A percentile compares a stretch with the other conserved stretches of the same genome.
These are phyloP conservation scores for Brassica nigra DNA, from an alignment of 345 rosid genomes.

Conservation along the genomic window DNA sequence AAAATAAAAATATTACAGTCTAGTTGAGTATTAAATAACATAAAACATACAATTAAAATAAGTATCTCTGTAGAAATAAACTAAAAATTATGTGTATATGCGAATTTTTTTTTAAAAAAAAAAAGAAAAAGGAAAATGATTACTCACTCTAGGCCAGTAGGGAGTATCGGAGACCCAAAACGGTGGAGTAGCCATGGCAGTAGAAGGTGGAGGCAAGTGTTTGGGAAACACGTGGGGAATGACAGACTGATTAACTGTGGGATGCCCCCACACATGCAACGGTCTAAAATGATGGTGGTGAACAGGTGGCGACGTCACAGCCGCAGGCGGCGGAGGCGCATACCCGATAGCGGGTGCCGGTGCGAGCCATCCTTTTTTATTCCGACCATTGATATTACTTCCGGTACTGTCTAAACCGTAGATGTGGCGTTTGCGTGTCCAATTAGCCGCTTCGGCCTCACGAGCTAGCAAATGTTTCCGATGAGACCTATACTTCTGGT, in stretches of 20 bases:
- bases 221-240: constrained; percentile 58
- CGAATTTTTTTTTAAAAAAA: neutral
- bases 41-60: neutral
- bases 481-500: constrained; percentile 86
- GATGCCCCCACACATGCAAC: constrained; percentile 97
- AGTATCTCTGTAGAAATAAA: neutral
- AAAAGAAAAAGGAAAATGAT: neutral
- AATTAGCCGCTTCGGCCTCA: constrained; percentile 80
- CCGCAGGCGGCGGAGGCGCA: constrained; percentile 21
- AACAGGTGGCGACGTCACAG: neutral
- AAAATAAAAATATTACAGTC: neutral
- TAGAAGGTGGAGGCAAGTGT: constrained; percentile 46
- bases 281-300: constrained; percentile 64
- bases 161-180: constrained; percentile 35
- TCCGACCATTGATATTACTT: constrained; percentile 39
- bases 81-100: neutral
- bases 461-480: constrained; percentile 80
- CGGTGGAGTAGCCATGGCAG: constrained; percentile 38
- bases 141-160: constrained; percentile 36
- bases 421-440: constrained; percentile 75
- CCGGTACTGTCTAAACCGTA: constrained; percentile 45
- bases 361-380: constrained; percentile 51
- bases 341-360: constrained; percentile 69
- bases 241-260: constrained; percentile 44
- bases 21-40: neutral